A percentile compares a stretch with the other conserved stretches of the same genome.
Evolutionary conservation across 306 rosid genomes (phyloP).

Genomic region (Glycine soja): DNA sequence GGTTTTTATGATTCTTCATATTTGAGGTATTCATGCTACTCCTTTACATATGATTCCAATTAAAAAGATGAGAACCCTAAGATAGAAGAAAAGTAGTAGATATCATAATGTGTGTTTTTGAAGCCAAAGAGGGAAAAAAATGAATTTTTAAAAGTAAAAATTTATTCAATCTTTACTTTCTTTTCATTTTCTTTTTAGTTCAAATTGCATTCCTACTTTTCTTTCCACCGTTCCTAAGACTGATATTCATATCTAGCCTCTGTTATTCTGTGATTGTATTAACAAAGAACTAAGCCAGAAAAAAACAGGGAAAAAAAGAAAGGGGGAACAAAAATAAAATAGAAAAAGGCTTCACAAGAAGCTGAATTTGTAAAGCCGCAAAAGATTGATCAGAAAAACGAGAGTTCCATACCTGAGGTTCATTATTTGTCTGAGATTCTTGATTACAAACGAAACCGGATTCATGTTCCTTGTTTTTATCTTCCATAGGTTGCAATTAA

Average conservation of each 20-base stretch:
- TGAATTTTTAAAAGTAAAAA: not conserved
- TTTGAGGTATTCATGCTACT: not conserved
- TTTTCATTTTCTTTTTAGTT: not conserved
- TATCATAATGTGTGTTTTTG: not conserved
- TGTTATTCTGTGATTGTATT: not conserved
- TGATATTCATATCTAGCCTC: not conserved
- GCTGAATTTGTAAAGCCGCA: not conserved
- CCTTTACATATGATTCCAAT: not conserved
- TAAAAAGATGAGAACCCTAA: constrained; percentile 1
- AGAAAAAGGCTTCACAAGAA: not conserved
- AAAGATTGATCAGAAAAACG: not conserved
- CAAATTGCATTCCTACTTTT: not conserved
- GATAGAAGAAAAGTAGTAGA: not conserved
- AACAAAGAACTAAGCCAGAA: not conserved
- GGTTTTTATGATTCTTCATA: not conserved
- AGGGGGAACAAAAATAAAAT: not conserved
- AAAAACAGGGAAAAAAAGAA: not conserved
- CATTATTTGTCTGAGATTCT: constrained; percentile 44
- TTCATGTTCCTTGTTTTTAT: constrained; percentile 42
- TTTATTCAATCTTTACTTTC: not conserved
- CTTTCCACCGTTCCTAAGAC: not conserved
- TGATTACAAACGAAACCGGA: constrained; percentile 41
- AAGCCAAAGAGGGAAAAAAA: not conserved
- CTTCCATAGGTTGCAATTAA: constrained; percentile 45
- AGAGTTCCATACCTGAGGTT: constrained; percentile 37